Percentiles rank a stretch among this genome's conserved stretches.
Evolutionary conservation across 768 basidiomycete genomes (phyloP).

Genomic region (Tylopilus intermedius): DNA sequence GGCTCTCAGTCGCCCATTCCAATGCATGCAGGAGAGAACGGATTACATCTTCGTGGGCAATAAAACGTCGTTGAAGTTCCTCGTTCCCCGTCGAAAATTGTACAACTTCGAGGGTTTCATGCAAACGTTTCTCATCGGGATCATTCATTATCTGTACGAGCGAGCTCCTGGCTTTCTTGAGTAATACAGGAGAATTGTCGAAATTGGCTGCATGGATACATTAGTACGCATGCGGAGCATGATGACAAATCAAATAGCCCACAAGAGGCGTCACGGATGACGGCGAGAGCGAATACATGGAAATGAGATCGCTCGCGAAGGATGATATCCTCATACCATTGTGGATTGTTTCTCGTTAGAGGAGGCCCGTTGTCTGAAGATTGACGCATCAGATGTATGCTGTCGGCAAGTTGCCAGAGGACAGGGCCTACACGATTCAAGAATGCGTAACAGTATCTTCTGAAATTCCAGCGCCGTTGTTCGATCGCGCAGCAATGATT

Average conservation of each 20-base stretch:
- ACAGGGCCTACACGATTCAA: neutral
- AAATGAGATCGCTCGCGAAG: neutral
- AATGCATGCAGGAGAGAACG: neutral
- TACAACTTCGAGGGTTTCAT: neutral
- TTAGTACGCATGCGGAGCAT: neutral
- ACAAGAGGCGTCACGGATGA: neutral
- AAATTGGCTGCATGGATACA: neutral
- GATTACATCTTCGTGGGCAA: neutral
- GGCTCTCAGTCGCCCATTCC: neutral
- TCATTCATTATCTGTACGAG: neutral
- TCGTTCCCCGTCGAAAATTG: neutral
- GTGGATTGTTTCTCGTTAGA: neutral
- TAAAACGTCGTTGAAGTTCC: neutral
- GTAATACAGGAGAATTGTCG: neutral
- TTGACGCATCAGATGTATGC: neutral
- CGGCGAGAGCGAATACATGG: neutral
- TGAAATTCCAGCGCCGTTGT: neutral
- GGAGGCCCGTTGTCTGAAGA: too few species aligned
- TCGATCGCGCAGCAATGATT: neutral
- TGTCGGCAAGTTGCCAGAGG: neutral
- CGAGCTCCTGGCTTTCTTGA: neutral
- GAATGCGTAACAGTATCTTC: conserved; percentile 4
- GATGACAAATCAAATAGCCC: neutral
- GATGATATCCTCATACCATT: neutral
- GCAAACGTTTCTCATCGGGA: neutral